Evolutionary conservation across 805 yeast species (phyloP), one percentile per base, ranked within the genome.

Genomic region (Blastobotrys peoriensis): DNA sequence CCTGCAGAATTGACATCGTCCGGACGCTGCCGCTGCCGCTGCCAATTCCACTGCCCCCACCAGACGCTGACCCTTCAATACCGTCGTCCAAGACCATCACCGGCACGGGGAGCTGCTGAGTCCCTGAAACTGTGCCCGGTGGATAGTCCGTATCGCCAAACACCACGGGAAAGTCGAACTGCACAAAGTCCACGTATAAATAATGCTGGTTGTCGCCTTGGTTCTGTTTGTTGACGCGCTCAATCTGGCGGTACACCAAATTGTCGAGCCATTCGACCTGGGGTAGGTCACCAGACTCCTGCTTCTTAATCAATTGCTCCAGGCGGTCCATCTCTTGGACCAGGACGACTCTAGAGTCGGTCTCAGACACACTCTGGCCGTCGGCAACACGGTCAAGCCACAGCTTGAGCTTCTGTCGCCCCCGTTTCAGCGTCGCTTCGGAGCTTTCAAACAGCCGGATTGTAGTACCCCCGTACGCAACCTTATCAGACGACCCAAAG

Each of bases 231-330:
- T 65, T 64, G 40, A 65, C 55, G 40, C 59, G 62, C 51, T 76
- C 79, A 36, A 82, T 70, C 47, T 69, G 68, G 9, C 85, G 69
- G 49, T 80, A 69, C 0, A 83, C 75, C 45, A 84, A 54, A 37
- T 75, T 70, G 56, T 87, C 95, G 6, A 88, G 67, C 97, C 97
- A 89, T 40, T 74, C 77, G 1, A 76, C 62, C 4, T 74, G 62
- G 3, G 73, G 65, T 20, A 78, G 67, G 20, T 84, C 89, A 1
- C 88, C 88, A 48, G 74, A 71, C 55, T 83, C 88, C 56, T 80
- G 84, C 40, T 64, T 65, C 50, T 83, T 80, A 35, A 84, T 66
- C 40, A 73, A 66, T 39, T 60, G 61, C 50, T 83, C 87, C 16
- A 77, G 57, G 4, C 68, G 54, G 42, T 74, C 77, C 69, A 73